Base-by-base conservation (phyloP, 116 monocot genomes). In the Cymodocea nodosa region DNA sequence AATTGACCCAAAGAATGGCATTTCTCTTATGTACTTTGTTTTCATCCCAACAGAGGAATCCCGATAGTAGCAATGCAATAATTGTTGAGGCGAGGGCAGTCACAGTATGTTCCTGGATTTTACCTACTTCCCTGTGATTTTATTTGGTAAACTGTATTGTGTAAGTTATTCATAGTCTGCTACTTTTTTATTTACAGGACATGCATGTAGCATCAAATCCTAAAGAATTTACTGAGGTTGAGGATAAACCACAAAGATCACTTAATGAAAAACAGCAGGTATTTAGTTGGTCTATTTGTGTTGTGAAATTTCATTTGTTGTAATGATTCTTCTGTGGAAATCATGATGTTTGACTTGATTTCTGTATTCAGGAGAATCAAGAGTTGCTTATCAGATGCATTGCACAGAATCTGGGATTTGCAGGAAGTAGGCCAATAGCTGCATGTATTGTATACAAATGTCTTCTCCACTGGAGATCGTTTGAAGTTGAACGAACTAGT, bases 251-350 rank as follows among this genome's bases (percentile, higher is more conserved):
- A 50, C 98, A 92, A 66, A 92, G 84, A 73, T 92, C 98, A 70
- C 86, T 99, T 24, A 99, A 92, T 78, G 98, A 99, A 73, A 99
- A 92, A 61, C 98, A 99, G 66, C 98, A 99, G 84, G 97, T 86
- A 50, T 16, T 19, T 11, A 52, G 19, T 14, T 10, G 57, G 57
- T 57, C 20, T 57, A 20, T 23, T 0, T 16, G 11, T 34, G 20
- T 50, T 48, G 16, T 61, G 34, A 6, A 34, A 16, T 35, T 61
- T 20, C 9, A 0, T 44, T 35, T 39, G n/a, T 61, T 61, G 3
- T 14, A 5, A 55, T 3, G 40, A 49, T 22, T 3, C 15, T 12
- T 58, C 16, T 69, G 20, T 69, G 49, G 20, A 60, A 70, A 50
- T 62, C 35, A 37, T n/a, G 15, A 35, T 35, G 35, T 35, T 71